Percentiles rank a stretch among this genome's conserved stretches.
These are phyloP conservation scores for Phialemoniopsis sp. DNA, from an alignment of 2,329 filamentous ascomycete species.

Conservation along the genomic window DNA sequence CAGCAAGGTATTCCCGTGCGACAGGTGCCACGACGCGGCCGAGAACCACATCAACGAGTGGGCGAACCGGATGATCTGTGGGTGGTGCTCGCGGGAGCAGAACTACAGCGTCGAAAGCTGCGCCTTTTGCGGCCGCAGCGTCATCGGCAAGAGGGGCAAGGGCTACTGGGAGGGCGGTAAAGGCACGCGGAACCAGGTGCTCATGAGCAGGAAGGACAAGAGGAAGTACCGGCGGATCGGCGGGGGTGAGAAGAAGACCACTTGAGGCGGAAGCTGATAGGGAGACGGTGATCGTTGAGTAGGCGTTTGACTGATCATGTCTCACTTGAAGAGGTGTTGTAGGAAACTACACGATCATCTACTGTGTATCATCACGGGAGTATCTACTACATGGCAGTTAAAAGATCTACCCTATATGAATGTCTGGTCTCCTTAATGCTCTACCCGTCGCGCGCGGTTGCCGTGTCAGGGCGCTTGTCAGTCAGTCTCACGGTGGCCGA, in stretches of 20 bases:
- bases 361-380: too few species aligned
- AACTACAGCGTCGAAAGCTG: constrained; percentile 75
- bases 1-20: constrained; percentile 54
- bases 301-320: too few species aligned
- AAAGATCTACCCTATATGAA: too few species aligned
- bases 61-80: constrained; percentile 80
- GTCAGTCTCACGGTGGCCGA: too few species aligned
- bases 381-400: too few species aligned
- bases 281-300: too few species aligned
- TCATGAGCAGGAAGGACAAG: constrained; percentile 74
- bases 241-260: constrained; percentile 29
- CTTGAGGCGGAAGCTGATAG: too few species aligned
- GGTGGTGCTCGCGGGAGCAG: constrained; percentile 76
- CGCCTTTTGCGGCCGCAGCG: constrained; percentile 64
- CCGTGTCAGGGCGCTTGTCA: too few species aligned
- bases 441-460: too few species aligned
- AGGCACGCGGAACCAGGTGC: constrained; percentile 66
- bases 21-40: constrained; percentile 68
- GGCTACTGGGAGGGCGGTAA: constrained; percentile 89
- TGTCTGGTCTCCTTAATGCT: too few species aligned
- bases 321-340: too few species aligned
- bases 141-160: constrained; percentile 60
- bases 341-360: too few species aligned
- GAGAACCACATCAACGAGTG: constrained; percentile 75
- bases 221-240: constrained; percentile 66